phyloP scores from a whole-genome alignment of 78 protist genomes.

The Pigoraptor vietnamica region DNA sequence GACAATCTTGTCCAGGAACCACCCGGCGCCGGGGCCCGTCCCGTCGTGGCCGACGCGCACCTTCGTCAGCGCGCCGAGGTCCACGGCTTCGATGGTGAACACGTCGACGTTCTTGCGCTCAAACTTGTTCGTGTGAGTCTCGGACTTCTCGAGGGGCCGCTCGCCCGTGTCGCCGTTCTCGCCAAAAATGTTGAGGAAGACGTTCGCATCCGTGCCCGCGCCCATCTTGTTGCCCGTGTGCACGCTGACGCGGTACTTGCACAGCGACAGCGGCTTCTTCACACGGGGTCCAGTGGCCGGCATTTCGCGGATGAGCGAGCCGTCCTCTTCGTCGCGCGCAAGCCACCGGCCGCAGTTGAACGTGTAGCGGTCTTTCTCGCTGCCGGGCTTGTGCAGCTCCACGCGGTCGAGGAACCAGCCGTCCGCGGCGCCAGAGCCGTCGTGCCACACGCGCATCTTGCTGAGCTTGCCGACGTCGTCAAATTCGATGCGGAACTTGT shows the following conservation, averaged over 20 bases:
- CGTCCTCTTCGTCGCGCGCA: slow-evolving; percentile 20
- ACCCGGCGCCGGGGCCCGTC: not conserved
- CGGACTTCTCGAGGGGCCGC: not conserved
- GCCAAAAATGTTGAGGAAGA: not conserved
- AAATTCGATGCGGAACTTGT: not conserved
- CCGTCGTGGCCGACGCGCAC: slow-evolving; percentile 10
- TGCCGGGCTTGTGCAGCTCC: not conserved
- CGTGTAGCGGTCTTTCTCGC: not conserved
- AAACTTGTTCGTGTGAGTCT: not conserved
- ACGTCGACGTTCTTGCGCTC: not conserved
- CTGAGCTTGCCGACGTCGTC: not conserved
- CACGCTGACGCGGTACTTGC: not conserved
- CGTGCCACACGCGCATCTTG: slow-evolving; percentile 6
- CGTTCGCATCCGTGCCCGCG: not conserved
- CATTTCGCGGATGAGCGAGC: not conserved
- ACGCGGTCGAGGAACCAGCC: slow-evolving; percentile 27
- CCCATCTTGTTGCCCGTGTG: not conserved
- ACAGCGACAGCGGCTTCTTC: not conserved
- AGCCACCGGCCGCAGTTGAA: slow-evolving; percentile 20
- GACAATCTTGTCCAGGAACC: slow-evolving; percentile 11
- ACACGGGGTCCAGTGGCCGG: not conserved
- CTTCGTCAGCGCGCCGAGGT: not conserved
- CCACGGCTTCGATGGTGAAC: not conserved
- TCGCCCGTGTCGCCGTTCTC: not conserved
- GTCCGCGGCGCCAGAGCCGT: not conserved